phyloP scores from a whole-genome alignment of 495 filamentous ascomycete species.

The Aspergillus cavernicola region DNA sequence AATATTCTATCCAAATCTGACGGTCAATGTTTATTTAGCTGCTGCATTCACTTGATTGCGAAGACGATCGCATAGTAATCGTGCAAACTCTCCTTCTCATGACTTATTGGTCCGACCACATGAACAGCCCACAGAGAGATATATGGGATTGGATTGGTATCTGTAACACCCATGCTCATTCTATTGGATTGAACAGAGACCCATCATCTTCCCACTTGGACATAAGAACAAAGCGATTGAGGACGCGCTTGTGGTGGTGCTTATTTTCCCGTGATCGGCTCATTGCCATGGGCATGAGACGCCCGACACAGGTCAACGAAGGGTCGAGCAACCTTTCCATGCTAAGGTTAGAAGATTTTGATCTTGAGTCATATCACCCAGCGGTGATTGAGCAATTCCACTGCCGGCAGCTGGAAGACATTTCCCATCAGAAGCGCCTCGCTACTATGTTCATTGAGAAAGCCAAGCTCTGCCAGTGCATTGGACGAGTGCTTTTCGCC shows the following conservation, averaged over 20 bases:
- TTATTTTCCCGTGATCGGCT: slow-evolving; percentile 86
- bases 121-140: slow-evolving; percentile 62
- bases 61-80: slow-evolving; percentile 73
- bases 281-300: slow-evolving; percentile 79
- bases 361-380: slow-evolving; percentile 59
- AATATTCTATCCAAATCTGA: slow-evolving; percentile 12
- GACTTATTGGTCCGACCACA: slow-evolving; percentile 78
- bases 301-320: slow-evolving; percentile 80
- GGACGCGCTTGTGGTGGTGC: slow-evolving; percentile 87
- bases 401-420: slow-evolving; percentile 40
- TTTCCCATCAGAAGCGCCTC: slow-evolving; percentile 60
- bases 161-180: slow-evolving; percentile 74
- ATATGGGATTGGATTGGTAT: slow-evolving; percentile 89
- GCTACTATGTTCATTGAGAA: slow-evolving; percentile 86
- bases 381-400: slow-evolving; percentile 32
- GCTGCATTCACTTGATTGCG: slow-evolving; percentile 80
- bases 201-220: slow-evolving; percentile 61
- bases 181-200: slow-evolving; percentile 75
- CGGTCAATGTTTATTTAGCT: slow-evolving; percentile 28
- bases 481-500: slow-evolving; percentile 73
- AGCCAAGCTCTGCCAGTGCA: slow-evolving; percentile 75
- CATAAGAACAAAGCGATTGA: slow-evolving; percentile 53
- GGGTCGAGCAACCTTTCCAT: slow-evolving; percentile 84
- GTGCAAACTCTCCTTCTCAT: slow-evolving; percentile 76
- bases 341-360: slow-evolving; percentile 74